Conservation (phyloP, 2,329 filamentous ascomycete species). For the Pseudonectria foliicola region DNA sequence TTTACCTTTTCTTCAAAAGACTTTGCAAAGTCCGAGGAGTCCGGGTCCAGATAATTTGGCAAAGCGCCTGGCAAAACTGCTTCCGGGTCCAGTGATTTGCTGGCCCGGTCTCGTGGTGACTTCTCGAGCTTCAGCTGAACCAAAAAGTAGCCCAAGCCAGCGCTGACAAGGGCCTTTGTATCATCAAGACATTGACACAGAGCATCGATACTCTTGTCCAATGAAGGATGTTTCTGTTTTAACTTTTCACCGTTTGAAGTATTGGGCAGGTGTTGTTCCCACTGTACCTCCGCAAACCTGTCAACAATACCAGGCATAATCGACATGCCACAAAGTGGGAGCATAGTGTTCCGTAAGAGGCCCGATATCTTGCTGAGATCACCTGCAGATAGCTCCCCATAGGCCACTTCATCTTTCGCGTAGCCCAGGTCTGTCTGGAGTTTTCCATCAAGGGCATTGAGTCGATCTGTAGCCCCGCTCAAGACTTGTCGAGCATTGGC, state of each 20-base stretch:
- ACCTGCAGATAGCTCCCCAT: slow-evolving; percentile 1
- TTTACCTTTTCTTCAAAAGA: slow-evolving; percentile 1
- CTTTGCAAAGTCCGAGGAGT: slow-evolving; percentile 1
- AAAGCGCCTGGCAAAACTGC: not conserved
- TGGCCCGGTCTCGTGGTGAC: not conserved
- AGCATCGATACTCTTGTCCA: slow-evolving; percentile 5
- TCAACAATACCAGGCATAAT: slow-evolving; percentile 5
- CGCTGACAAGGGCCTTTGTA: slow-evolving; percentile 2
- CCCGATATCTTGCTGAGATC: slow-evolving; percentile 4
- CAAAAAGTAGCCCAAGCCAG: slow-evolving; percentile 5
- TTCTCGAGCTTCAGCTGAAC: slow-evolving; percentile 2
- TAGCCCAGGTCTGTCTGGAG: slow-evolving; percentile 4
- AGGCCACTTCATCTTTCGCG: slow-evolving; percentile 2
- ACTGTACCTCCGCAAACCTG: slow-evolving; percentile 3
- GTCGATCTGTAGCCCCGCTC: slow-evolving; percentile 1
- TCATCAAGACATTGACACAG: slow-evolving; percentile 4
- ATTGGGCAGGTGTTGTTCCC: not conserved
- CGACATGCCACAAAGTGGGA: slow-evolving; percentile 6
- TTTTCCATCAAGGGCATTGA: slow-evolving; percentile 5
- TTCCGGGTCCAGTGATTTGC: not conserved
- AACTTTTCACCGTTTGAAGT: not conserved
- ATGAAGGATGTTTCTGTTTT: not conserved
- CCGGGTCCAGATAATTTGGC: slow-evolving; percentile 1
- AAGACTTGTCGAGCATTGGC: slow-evolving; percentile 2
- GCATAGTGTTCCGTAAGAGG: slow-evolving; percentile 1